phyloP scores from a whole-genome alignment of 208 protist genomes.

The Leishmania guyanensis region DNA sequence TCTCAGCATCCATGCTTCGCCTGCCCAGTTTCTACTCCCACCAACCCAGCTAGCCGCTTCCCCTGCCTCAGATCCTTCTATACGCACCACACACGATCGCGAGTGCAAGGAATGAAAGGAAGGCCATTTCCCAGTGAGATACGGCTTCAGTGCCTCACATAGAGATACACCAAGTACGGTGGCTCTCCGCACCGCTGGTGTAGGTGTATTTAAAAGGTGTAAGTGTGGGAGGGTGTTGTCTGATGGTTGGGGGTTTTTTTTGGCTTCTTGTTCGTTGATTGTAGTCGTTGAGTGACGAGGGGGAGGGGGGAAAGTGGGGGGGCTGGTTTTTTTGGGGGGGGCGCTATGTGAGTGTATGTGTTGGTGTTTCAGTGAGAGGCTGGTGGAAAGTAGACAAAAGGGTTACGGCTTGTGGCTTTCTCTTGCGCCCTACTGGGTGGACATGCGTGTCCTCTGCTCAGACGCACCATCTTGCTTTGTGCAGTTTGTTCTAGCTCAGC shows the following conservation, averaged over 20 bases:
- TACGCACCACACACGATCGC: background rate
- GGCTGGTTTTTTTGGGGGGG: background rate
- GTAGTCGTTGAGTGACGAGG: background rate
- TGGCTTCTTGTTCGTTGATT: background rate
- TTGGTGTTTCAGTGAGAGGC: background rate
- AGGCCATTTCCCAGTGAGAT: background rate
- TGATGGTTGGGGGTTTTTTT: background rate
- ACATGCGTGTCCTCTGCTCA: background rate
- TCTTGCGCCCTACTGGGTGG: background rate
- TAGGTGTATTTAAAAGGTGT: constrained; percentile 3
- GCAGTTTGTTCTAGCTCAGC: background rate
- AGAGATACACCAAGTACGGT: background rate
- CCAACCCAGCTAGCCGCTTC: too few species aligned
- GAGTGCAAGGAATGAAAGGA: background rate
- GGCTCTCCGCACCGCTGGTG: background rate
- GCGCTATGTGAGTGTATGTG: background rate
- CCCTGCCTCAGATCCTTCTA: background rate
- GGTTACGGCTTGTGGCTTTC: background rate
- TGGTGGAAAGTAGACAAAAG: background rate
- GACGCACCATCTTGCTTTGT: background rate
- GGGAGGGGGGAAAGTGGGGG: too few species aligned
- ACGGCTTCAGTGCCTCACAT: background rate
- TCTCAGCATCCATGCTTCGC: background rate
- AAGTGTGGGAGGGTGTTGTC: background rate
- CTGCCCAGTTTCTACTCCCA: background rate